A percentile compares a stretch with the other conserved stretches of the same genome.
Evolutionary conservation across 176 grass and related monocot species (phyloP).

Genomic region (Aegilops umbellulata): DNA sequence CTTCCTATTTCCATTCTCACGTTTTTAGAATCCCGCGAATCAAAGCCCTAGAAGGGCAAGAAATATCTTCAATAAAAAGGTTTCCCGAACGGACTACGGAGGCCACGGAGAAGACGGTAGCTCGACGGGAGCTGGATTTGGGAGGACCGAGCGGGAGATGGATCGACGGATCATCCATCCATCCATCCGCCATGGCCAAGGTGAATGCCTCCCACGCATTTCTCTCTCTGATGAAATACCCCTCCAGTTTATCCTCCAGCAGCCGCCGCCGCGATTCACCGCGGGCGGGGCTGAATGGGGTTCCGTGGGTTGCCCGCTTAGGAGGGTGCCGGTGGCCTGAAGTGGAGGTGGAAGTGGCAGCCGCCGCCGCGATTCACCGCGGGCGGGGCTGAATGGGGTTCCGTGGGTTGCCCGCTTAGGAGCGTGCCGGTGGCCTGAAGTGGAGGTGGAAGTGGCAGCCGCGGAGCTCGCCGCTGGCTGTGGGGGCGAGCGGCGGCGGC

Average conservation of each 20-base stretch:
- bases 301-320: no score
- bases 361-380: background rate
- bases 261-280: background rate
- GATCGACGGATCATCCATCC: background rate
- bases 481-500: background rate
- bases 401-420: background rate
- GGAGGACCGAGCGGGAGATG: background rate
- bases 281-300: background rate
- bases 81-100: no score
- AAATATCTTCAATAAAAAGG: no score
- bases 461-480: background rate
- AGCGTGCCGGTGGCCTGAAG: background rate
- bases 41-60: no score
- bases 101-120: no score
- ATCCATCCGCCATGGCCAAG: background rate
- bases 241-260: background rate
- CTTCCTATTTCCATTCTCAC: no score
- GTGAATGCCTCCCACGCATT: background rate
- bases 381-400: background rate
- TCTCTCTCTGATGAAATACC: background rate
- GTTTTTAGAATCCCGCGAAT: no score
- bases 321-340: background rate
- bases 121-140: no score
- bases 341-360: no score
- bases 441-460: background rate